phyloP scores from a whole-genome alignment of 352 stramenopile species.

The Pythium oligandrum region DNA sequence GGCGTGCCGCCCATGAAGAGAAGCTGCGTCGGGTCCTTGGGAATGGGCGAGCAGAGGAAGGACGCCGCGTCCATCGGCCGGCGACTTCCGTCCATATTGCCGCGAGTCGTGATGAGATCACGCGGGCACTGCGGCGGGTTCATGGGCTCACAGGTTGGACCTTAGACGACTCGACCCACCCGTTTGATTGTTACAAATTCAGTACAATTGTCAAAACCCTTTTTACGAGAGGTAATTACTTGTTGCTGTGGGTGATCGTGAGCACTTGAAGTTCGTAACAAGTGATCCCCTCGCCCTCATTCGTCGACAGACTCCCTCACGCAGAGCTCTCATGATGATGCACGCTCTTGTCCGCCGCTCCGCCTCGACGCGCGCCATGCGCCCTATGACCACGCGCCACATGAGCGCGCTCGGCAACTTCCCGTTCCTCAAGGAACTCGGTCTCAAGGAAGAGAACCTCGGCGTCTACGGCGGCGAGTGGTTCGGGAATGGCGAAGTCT shows the following conservation, averaged over 20 bases:
- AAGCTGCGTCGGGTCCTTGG: conserved; percentile 50
- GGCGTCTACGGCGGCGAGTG: conserved; percentile 86
- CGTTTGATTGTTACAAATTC: too few relatives aligned
- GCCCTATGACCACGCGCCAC: conserved; percentile 9
- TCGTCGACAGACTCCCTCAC: conserved; percentile 16
- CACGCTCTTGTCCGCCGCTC: too few relatives aligned
- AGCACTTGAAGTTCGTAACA: too few relatives aligned
- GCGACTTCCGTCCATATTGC: neutral
- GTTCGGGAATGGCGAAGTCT: conserved; percentile 78
- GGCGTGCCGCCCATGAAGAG: conserved; percentile 41
- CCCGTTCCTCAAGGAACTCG: conserved; percentile 78
- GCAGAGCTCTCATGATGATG: neutral
- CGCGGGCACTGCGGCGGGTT: too few relatives aligned
- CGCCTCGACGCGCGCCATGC: too few relatives aligned
- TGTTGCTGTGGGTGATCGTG: too few relatives aligned
- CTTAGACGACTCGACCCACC: too few relatives aligned
- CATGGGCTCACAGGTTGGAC: too few relatives aligned
- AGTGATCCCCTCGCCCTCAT: conserved; percentile 2
- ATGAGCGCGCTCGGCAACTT: conserved; percentile 50
- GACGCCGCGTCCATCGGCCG: conserved; percentile 18
- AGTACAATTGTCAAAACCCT: too few relatives aligned
- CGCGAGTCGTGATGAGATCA: too few relatives aligned
- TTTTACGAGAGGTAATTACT: too few relatives aligned
- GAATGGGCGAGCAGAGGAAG: conserved; percentile 70
- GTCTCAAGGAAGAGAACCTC: conserved; percentile 76